phyloP scores from a whole-genome alignment of 306 rosid species.

The Prosopis cineraria region DNA sequence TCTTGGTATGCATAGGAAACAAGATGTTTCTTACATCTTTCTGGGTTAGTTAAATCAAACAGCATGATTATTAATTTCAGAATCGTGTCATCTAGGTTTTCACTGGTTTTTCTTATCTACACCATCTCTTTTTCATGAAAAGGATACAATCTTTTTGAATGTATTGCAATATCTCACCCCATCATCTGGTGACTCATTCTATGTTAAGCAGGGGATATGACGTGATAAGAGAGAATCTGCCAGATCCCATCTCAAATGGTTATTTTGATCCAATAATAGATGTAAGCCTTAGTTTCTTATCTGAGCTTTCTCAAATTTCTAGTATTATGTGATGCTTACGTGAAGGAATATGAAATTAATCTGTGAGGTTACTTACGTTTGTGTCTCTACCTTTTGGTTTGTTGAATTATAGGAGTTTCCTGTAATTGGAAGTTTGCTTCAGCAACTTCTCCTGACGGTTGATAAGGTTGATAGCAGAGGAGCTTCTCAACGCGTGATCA shows the following conservation, averaged over 20 bases:
- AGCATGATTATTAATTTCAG: background rate
- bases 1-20: background rate
- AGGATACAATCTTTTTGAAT: background rate
- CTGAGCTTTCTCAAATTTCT: background rate
- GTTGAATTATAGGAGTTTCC: slow-evolving; percentile 14
- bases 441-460: slow-evolving; percentile 22
- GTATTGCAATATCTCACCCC: background rate
- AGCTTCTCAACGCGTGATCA: background rate
- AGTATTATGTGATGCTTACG: background rate
- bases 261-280: slow-evolving; percentile 10
- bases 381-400: slow-evolving; percentile 1
- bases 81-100: background rate
- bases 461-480: background rate
- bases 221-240: background rate
- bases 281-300: background rate
- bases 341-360: background rate
- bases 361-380: background rate
- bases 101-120: background rate
- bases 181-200: background rate
- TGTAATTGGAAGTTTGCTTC: background rate
- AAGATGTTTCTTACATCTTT: background rate
- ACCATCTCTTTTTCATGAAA: background rate
- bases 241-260: slow-evolving; percentile 18
- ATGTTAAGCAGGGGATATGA: slow-evolving; percentile 27
- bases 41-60: background rate